phyloP scores from a whole-genome alignment of 192 early-diverging fungal species.

The Thoreauomyces humboldtii region DNA sequence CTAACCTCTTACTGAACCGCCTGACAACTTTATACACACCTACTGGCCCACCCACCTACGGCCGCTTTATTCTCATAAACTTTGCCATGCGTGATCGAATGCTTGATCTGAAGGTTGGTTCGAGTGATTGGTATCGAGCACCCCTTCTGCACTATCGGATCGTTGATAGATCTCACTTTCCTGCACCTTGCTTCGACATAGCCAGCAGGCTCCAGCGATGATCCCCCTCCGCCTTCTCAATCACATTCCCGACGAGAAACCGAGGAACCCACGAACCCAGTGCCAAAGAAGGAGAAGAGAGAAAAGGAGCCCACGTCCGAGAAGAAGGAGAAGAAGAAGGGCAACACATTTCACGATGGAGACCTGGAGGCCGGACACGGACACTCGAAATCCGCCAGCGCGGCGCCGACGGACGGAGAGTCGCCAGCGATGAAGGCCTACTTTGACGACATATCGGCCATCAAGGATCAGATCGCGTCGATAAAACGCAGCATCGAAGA shows the following conservation, averaged over 20 bases:
- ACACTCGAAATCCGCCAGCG: neutral
- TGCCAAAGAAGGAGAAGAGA: slow-evolving; percentile 8
- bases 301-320: neutral
- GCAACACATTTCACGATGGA: slow-evolving; percentile 11
- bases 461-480: slow-evolving; percentile 41
- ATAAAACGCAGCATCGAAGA: slow-evolving; percentile 41
- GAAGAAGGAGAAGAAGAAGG: slow-evolving; percentile 26
- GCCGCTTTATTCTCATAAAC: too few species aligned
- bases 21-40: too few species aligned
- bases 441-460: slow-evolving; percentile 47
- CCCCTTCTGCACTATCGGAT: neutral
- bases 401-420: slow-evolving; percentile 13
- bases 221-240: slow-evolving; percentile 4
- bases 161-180: neutral
- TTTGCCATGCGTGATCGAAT: slow-evolving; percentile 38
- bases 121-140: neutral
- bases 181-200: too few species aligned
- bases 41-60: too few species aligned
- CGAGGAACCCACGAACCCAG: slow-evolving; percentile 4
- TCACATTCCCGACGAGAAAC: slow-evolving; percentile 4
- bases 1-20: too few species aligned
- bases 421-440: slow-evolving; percentile 43
- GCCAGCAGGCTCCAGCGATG: slow-evolving; percentile 4
- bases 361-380: slow-evolving; percentile 23
- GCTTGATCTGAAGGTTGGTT: slow-evolving; percentile 42